Evolutionary conservation across 139 green algal genomes (phyloP), one percentile per base, ranked within the genome.

Genomic region (Yamagishiella unicocca): DNA sequence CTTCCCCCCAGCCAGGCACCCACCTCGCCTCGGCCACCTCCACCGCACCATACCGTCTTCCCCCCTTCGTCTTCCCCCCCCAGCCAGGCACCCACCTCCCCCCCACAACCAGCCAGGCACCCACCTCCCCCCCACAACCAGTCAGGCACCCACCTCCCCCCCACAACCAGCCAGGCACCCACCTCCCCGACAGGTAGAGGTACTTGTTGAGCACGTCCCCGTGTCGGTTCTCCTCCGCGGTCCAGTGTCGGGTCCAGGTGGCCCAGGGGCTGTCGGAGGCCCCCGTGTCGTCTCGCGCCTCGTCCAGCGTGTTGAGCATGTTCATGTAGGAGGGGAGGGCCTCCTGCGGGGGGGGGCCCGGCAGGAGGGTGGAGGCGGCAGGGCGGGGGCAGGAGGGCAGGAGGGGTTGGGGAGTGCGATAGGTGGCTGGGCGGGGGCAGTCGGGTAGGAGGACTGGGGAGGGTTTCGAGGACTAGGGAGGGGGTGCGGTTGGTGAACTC

Each of bases 281-380:
- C 55, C 97, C 97, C 54, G 92, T 98, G 87, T 98, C 95, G 85
- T 99, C 97, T 25, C 94, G 82, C 40, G 96, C 94, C 55, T 97
- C 97, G 76, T 99, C 98, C 71, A 99, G 93, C 25, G 96, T 98
- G 94, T 99, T 99, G 54, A 99, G 94, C 98, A 99, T 99, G 92
- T 96, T 97, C 98, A 99, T 99, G 94, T 99, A 99, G 7, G 97
- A 99, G 29, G 98, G 98, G 66, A 99, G 94, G 27, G 98, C 98
- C 94, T 99, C 98, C 94, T 84, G 77, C 38, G 29, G 38, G 8
- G 67, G 8, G 33, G n/a, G n/a, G n/a, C n/a, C 12, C 14, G 50
- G 50, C 14, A 17, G 14, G 50, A 17, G 50, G 50, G 50, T 58
- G 50, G 50, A 58, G 50, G 50, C 14, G 50, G 50, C 12, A 17